Conservation (phyloP, 208 protist species). For the Trypanosoma grayi region DNA sequence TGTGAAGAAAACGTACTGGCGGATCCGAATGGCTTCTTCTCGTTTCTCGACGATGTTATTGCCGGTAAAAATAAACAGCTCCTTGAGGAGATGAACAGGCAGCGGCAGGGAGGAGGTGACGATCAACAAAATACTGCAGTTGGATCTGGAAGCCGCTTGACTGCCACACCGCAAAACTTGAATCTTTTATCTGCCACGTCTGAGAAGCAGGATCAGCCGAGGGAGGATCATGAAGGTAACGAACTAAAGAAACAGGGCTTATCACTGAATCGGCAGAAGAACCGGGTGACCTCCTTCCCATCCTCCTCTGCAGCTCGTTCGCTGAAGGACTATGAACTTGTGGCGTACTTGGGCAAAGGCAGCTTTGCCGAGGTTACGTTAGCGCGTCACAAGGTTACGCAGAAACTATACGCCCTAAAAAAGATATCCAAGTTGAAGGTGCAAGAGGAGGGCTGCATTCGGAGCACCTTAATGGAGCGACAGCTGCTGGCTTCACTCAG, state of each 20-base stretch:
- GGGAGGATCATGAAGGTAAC: no score
- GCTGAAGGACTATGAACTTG: slow-evolving; percentile 80
- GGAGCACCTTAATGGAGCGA: slow-evolving; percentile 85
- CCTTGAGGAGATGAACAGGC: slow-evolving; percentile 36
- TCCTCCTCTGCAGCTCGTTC: slow-evolving; percentile 66
- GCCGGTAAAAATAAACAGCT: slow-evolving; percentile 59
- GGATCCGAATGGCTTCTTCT: slow-evolving; percentile 38
- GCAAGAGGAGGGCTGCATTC: slow-evolving; percentile 69
- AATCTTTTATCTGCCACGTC: no score
- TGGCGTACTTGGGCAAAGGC: slow-evolving; percentile 80
- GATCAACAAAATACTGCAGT: neutral
- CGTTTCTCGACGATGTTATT: slow-evolving; percentile 72
- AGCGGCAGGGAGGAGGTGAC: neutral
- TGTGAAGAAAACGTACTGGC: neutral
- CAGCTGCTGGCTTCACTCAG: slow-evolving; percentile 72
- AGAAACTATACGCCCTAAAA: slow-evolving; percentile 80
- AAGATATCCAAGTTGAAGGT: slow-evolving; percentile 87
- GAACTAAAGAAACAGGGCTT: neutral
- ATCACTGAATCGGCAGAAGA: no score
- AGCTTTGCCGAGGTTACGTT: slow-evolving; percentile 88
- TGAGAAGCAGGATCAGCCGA: no score
- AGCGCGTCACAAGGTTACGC: slow-evolving; percentile 59
- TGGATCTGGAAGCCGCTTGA: neutral
- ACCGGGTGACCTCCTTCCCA: no score
- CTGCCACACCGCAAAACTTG: no score